A percentile compares a stretch with the other conserved stretches of the same genome.
These are phyloP conservation scores for Mycena sanguinolenta DNA, from an alignment of 768 basidiomycete species.

Conservation along the genomic window DNA sequence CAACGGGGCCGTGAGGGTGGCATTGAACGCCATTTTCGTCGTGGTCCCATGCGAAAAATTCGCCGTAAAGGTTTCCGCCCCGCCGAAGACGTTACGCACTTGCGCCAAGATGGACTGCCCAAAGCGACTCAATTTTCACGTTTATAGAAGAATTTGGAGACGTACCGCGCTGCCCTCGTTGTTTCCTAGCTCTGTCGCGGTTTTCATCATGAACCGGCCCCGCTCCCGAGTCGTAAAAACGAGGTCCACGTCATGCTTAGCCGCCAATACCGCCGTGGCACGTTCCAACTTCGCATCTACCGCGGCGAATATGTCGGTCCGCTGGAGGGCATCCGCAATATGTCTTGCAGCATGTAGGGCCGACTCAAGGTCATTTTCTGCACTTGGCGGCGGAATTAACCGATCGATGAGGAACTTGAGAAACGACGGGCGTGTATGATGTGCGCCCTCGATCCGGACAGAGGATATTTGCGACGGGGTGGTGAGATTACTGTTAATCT, in stretches of 20 bases:
- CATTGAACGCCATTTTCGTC: conserved; percentile 87
- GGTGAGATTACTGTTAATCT: conserved; percentile 80
- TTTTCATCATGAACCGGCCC: conserved; percentile 82
- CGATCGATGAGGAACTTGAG: conserved; percentile 85
- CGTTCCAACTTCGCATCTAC: conserved; percentile 76
- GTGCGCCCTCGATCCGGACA: conserved; percentile 86
- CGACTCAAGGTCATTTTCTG: conserved; percentile 63
- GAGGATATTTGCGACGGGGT: conserved; percentile 78
- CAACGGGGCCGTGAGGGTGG: conserved; percentile 73
- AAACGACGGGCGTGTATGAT: conserved; percentile 82
- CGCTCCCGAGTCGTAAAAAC: conserved; percentile 84
- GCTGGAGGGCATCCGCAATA: conserved; percentile 74
- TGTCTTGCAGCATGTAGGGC: conserved; percentile 78
- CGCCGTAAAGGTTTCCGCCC: conserved; percentile 89
- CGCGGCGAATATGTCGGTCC: conserved; percentile 82
- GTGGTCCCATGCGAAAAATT: conserved; percentile 88
- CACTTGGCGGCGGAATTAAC: conserved; percentile 49
- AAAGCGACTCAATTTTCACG: conserved; percentile 9
- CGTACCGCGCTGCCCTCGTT: conserved; percentile 93
- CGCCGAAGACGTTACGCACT: conserved; percentile 90
- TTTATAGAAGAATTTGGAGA: conserved; percentile 32
- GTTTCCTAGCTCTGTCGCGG: conserved; percentile 92
- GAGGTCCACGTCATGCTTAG: conserved; percentile 79
- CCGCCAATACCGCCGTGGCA: conserved; percentile 65
- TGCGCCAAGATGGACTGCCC: conserved; percentile 81